Conservation (phyloP, 768 basidiomycete species). For the Tephrocybe sp. region DNA sequence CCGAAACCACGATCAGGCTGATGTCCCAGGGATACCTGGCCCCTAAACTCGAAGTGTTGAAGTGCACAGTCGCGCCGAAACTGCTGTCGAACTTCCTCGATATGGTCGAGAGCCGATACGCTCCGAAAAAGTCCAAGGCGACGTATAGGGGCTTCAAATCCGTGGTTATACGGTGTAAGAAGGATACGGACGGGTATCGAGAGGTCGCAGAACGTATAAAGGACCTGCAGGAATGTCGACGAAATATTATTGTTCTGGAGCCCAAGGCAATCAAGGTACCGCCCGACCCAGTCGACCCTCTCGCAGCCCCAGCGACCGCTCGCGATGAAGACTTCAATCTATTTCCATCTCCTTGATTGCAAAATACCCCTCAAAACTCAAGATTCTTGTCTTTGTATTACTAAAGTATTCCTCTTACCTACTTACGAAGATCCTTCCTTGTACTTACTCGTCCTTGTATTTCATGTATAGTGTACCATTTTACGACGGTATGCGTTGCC, state of each 20-base stretch:
- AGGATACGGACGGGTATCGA: constrained; percentile 1
- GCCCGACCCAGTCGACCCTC: too few species aligned
- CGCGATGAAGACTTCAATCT: too few species aligned
- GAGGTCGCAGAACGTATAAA: constrained; percentile 4
- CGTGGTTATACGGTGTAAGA: constrained; percentile 8
- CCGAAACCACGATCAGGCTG: constrained; percentile 12
- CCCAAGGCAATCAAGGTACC: too few species aligned
- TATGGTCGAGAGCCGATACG: constrained; percentile 16
- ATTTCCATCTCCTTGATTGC: too few species aligned
- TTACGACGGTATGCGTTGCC: too few species aligned
- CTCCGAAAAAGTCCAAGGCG: constrained; percentile 2
- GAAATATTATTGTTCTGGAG: constrained; percentile 7
- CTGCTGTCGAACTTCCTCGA: constrained; percentile 12
- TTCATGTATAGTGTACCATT: too few species aligned
- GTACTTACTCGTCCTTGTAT: too few species aligned
- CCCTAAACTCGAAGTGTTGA: constrained; percentile 7
- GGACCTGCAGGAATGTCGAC: constrained; percentile 3
- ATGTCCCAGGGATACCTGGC: constrained; percentile 8
- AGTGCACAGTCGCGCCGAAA: constrained; percentile 6
- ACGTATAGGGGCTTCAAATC: constrained; percentile 11
- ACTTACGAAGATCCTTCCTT: too few species aligned
- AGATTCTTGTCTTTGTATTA: too few species aligned
- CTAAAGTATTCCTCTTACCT: too few species aligned
- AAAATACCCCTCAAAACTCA: too few species aligned
- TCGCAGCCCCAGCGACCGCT: too few species aligned